Evolutionary conservation across 2,329 filamentous ascomycete species (phyloP).

Genomic region (Monosporascus sp.): DNA sequence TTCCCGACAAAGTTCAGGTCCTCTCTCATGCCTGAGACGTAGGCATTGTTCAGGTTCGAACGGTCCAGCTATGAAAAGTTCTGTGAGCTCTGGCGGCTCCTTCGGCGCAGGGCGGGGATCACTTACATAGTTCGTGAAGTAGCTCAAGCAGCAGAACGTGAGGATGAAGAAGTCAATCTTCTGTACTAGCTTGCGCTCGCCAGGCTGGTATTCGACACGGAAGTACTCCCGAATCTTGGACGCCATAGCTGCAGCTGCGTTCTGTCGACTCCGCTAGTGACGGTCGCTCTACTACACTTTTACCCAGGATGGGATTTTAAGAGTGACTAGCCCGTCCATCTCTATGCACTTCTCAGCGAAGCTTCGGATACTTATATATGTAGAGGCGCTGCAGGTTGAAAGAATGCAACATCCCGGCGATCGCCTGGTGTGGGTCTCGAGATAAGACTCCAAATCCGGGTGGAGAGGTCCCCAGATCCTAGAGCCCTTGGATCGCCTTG

Average conservation of each 20-base stretch:
- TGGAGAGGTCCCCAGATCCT: no score
- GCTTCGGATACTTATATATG: no score
- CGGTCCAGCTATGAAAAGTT: conserved; percentile 36
- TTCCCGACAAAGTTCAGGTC: conserved; percentile 42
- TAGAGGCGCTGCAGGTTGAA: no score
- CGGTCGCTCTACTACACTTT: no score
- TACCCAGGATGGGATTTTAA: no score
- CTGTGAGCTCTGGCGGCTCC: neutral
- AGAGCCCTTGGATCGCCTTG: no score
- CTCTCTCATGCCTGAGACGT: conserved; percentile 49
- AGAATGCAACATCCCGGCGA: no score
- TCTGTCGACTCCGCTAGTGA: no score
- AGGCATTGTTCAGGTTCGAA: conserved; percentile 48
- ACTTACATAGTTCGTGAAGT: conserved; percentile 48
- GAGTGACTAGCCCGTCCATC: no score
- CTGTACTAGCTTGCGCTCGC: conserved; percentile 41
- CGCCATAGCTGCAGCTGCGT: conserved; percentile 8
- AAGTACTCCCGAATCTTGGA: conserved; percentile 21
- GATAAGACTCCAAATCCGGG: no score
- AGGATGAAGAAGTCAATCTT: conserved; percentile 62
- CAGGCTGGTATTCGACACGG: conserved; percentile 23
- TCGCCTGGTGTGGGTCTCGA: no score
- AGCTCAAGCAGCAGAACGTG: conserved; percentile 56
- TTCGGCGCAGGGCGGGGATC: neutral
- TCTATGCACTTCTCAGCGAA: no score